Conservation (phyloP, 2,329 filamentous ascomycete genomes). For the Exophiala sp. region DNA sequence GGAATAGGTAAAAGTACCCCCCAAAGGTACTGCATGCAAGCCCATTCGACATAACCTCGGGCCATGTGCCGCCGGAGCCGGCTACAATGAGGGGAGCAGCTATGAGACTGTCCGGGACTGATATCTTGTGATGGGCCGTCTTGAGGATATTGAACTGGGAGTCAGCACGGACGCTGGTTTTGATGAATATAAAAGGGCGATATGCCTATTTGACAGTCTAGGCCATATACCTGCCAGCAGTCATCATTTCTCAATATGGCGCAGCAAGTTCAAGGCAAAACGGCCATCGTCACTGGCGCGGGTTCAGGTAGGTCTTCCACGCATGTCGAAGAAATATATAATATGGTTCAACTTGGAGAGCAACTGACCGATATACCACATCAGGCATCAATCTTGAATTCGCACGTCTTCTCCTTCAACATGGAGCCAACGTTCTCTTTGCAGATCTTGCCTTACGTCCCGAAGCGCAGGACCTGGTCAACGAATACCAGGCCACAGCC, state of each 20-base stretch:
- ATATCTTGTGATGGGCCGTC: too few species aligned
- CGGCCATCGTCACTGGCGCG: conserved; percentile 51
- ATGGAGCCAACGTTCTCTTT: conserved; percentile 44
- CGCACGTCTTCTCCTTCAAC: conserved; percentile 39
- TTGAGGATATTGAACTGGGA: too few species aligned
- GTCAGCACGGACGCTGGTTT: too few species aligned
- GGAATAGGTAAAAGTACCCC: too few species aligned
- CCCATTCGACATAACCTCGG: conserved; percentile 2
- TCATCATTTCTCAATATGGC: conserved; percentile 16
- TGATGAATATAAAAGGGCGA: not conserved
- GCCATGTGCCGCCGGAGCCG: not conserved
- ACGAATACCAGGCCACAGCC: conserved; percentile 33
- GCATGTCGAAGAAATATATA: too few species aligned
- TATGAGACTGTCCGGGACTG: too few species aligned
- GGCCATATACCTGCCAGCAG: not conserved
- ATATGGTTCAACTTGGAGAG: too few species aligned
- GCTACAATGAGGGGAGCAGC: not conserved
- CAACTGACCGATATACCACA: not conserved
- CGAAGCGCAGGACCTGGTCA: conserved; percentile 39
- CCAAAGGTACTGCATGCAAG: too few species aligned
- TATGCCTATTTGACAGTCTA: not conserved
- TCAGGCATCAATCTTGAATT: conserved; percentile 45
- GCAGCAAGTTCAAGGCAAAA: conserved; percentile 26
- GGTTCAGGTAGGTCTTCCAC: conserved; percentile 43
- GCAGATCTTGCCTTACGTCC: conserved; percentile 43